Evolutionary conservation across 495 filamentous ascomycete genomes (phyloP).

Genomic region (Penicillium alfredii): DNA sequence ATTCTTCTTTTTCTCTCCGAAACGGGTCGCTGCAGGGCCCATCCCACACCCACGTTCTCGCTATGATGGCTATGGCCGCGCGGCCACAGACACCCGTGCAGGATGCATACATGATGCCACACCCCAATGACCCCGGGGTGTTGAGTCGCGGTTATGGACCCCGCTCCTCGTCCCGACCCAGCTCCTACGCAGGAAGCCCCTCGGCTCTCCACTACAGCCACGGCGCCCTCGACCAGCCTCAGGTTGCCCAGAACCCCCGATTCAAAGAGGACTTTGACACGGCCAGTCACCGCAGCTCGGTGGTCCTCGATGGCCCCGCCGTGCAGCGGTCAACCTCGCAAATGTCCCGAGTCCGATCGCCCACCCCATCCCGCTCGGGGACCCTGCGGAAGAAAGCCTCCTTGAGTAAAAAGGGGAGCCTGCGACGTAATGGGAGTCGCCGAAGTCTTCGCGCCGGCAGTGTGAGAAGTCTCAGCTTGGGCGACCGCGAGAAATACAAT

Average conservation of each 20-base stretch:
- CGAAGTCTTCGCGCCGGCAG: conserved; percentile 73
- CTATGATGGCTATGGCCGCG: conserved; percentile 37
- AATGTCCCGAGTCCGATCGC: conserved; percentile 44
- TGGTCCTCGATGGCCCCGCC: conserved; percentile 45
- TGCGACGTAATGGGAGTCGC: conserved; percentile 74
- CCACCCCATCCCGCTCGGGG: conserved; percentile 60
- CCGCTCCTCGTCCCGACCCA: conserved; percentile 33
- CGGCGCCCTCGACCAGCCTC: conserved; percentile 37
- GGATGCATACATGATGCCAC: conserved; percentile 34
- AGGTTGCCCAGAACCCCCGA: conserved; percentile 40
- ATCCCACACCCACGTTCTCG: conserved; percentile 16
- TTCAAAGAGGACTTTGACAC: conserved; percentile 72
- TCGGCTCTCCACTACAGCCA: conserved; percentile 37
- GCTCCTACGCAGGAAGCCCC: conserved; percentile 32
- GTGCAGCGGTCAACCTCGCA: conserved; percentile 48
- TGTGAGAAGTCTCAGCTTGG: conserved; percentile 66
- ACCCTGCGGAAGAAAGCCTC: conserved; percentile 86
- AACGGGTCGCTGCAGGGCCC: conserved; percentile 1
- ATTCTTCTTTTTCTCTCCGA: conserved; percentile 3
- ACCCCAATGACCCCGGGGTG: conserved; percentile 22
- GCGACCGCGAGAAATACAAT: conserved; percentile 49
- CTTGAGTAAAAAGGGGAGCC: conserved; percentile 61
- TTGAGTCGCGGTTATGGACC: conserved; percentile 30
- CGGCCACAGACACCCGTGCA: conserved; percentile 42
- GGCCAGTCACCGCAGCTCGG: conserved; percentile 57